Base-by-base conservation (phyloP, 192 early-diverging fungal genomes). In the Physocladia obscura region DNA sequence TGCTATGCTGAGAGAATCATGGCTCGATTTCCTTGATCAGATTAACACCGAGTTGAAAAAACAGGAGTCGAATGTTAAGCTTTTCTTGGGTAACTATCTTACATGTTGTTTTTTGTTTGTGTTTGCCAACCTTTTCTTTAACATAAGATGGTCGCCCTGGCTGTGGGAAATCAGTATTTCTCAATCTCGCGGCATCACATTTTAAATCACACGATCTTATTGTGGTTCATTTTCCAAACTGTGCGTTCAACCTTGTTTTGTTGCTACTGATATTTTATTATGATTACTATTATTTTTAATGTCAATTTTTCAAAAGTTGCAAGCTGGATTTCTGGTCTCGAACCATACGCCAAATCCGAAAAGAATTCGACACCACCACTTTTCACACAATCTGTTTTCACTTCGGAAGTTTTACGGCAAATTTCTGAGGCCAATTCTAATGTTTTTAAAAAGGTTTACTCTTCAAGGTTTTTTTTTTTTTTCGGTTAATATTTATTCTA, bases 71-170 rank as follows among this genome's bases (percentile, higher is more conserved):
- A 62, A 62, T n/a, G 30, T 26, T 8, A 62, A 62, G 29, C 40
- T 62, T 29, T 62, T 62, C 60, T 29, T 62, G 17, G 60, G 60
- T 62, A 48, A n/a, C n/a, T n/a, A n/a, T n/a, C n/a, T n/a, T n/a
- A n/a, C n/a, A n/a, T n/a, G n/a, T 1, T 17, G 8, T 30, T 32
- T 59, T 36, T 13, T 35, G 15, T 36, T 17, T 13, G 35, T 1
- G 17, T 35, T 59, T 59, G 13, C 57, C 17, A 6, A 21, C 26
- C 37, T 22, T 59, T 13, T 36, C 26, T 59, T 15, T 2, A 6
- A 27, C 26, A n/a, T 17, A 27, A 50, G 62, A 65, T 65, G n/a
- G 29, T n/a, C 48, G 31, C 11, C 5, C 48, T 31, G 62, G 62
- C 27, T 13, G 2, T 5, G 62, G 62, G 52, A 65, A 65, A 34